Conservation (phyloP, 768 basidiomycete species). For the Naganishia kalamii region DNA sequence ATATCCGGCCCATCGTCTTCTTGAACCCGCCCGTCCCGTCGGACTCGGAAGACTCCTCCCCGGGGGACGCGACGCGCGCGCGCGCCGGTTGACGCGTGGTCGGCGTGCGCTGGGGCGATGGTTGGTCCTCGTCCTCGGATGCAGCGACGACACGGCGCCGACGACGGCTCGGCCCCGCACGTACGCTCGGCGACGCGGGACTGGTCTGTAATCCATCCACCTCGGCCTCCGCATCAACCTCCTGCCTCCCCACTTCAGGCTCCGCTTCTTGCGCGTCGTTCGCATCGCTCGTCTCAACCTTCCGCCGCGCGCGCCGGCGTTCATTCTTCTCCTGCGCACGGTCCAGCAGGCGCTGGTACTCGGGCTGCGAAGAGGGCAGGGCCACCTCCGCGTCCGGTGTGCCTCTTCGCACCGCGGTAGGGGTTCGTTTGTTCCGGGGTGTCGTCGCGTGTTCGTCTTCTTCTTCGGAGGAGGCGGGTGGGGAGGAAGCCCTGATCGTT, state of each 20-base stretch:
- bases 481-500: background rate
- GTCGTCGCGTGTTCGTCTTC: background rate
- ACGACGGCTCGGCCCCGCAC: background rate
- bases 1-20: background rate
- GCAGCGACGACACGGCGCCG: background rate
- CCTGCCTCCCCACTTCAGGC: background rate
- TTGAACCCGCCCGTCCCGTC: background rate
- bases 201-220: conserved; percentile 4
- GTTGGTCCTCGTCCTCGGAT: background rate
- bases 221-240: background rate
- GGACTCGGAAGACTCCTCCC: background rate
- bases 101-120: no score
- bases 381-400: background rate
- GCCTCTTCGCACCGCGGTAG: background rate
- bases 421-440: background rate
- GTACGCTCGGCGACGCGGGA: background rate
- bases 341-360: conserved; percentile 1
- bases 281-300: no score
- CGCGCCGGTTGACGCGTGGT: no score
- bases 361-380: background rate
- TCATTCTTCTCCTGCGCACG: background rate
- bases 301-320: background rate
- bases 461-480: background rate
- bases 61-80: no score
- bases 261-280: no score